phyloP scores from a whole-genome alignment of 2,329 filamentous ascomycete species.

The Cladophialophora psammophila region DNA sequence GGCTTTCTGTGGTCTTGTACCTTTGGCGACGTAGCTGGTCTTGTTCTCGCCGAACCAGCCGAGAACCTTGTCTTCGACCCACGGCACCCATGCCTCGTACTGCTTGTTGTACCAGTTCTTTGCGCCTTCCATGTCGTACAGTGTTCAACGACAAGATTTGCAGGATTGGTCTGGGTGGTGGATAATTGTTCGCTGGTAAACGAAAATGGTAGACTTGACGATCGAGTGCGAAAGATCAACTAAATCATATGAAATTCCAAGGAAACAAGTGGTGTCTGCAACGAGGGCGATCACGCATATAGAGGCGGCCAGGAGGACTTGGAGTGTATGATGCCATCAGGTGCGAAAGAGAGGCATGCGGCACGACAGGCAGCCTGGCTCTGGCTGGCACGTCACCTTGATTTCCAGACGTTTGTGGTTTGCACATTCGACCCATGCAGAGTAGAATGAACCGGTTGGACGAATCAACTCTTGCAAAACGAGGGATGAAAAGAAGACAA shows the following conservation, averaged over 20 bases:
- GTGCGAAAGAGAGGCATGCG: constrained; percentile 19
- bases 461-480: not conserved
- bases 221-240: not conserved
- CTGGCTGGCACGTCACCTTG: constrained; percentile 34
- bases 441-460: not conserved
- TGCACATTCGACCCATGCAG: not conserved
- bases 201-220: not conserved
- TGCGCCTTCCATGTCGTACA: constrained; percentile 57
- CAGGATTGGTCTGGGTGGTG: not conserved
- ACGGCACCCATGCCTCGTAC: constrained; percentile 78
- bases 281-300: not conserved
- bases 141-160: not conserved
- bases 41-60: constrained; percentile 80
- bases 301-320: not conserved
- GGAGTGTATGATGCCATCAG: constrained; percentile 28
- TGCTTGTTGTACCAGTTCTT: constrained; percentile 72
- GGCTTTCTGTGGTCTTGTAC: constrained; percentile 53
- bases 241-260: not conserved
- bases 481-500: not conserved
- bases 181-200: not conserved
- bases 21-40: constrained; percentile 72
- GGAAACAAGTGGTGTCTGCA: not conserved
- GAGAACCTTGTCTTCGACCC: constrained; percentile 77
- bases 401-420: not conserved
- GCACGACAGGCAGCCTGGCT: constrained; percentile 12